These are phyloP conservation scores for Striga hermonthica DNA, from an alignment of 305 asterid species.

Conservation along the genomic window DNA sequence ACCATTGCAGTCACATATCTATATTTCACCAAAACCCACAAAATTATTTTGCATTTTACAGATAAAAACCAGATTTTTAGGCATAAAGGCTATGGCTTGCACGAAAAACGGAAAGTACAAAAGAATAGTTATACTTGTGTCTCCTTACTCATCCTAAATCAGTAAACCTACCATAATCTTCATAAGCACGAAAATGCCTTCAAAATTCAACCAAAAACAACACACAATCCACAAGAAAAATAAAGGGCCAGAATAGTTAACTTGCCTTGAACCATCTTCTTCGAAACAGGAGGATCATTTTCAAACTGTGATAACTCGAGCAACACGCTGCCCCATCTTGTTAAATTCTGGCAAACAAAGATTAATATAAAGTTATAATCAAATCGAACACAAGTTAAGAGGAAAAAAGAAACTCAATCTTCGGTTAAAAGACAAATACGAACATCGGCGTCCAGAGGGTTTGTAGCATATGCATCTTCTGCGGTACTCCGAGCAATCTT, in stretches of 20 bases:
- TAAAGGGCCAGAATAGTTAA: not conserved
- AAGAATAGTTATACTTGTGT: too few relatives aligned
- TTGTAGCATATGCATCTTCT: conserved; percentile 59
- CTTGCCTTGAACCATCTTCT: conserved; percentile 59
- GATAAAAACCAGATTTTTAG: too few relatives aligned
- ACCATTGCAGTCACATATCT: too few relatives aligned
- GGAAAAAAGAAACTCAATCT: too few relatives aligned
- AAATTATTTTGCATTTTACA: too few relatives aligned
- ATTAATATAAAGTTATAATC: not conserved
- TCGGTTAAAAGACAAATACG: conserved; percentile 10
- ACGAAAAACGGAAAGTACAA: too few relatives aligned
- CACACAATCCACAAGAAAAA: not conserved
- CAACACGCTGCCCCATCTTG: conserved; percentile 90
- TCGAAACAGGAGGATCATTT: conserved; percentile 56
- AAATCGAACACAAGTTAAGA: not conserved
- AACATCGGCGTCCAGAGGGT: conserved; percentile 85
- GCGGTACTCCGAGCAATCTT: conserved; percentile 82
- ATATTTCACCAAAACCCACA: too few relatives aligned
- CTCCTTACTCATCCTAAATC: not conserved
- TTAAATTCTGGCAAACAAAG: conserved; percentile 52
- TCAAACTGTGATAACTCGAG: conserved; percentile 87
- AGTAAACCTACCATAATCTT: too few relatives aligned
- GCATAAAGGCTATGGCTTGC: too few relatives aligned
- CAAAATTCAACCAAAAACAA: too few relatives aligned
- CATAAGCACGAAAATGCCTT: too few relatives aligned